Base-by-base conservation (phyloP, 192 early-diverging fungal species). In the Nowakowskiella sp. region DNA sequence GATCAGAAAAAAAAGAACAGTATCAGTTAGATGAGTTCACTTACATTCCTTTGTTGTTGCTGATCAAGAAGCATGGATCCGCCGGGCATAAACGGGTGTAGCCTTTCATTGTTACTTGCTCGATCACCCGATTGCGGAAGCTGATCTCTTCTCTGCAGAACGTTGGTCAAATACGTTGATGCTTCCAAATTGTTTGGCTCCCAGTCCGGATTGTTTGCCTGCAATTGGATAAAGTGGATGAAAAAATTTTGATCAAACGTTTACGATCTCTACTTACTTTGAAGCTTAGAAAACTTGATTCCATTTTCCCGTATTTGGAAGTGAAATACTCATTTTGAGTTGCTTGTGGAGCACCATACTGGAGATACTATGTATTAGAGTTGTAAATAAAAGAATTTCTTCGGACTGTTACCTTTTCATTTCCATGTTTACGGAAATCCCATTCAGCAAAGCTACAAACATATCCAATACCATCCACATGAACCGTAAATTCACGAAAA, bases 361-460 rank as follows among this genome's bases (percentile, higher is more conserved):
- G 21, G 6, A 16, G 50, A 43, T 46, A 28, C 46, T 6, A 23
- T 44, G 6, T 8, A 6, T 6, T 19, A 51, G 13, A 45, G 25
- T 24, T 53, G 49, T 0, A 7, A 55, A 42, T 13, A 34, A 52
- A 13, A 3, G 44, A 10, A 21, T n/a, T 9, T 55, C 8, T n/a
- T 8, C 50, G 10, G 10, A 29, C 13, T 32, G 24, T 13, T 70
- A 83, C 68, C 65, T 84, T 81, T 5, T 79, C 78, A 53, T 97
- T 92, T 6, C 95, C 95, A 55, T 94, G 84, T 29, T 79, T 67
- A 55, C 80, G 81, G 70, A 99, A 90, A 61, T 99, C 92, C 72
- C 95, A 97, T 10, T 86, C 77, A 3, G 94, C 92, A 81, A 95
- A 97, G 49, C 88, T 91, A 69, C 94, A 99, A 5, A 99, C 90